These are phyloP conservation scores for Chenopodium berlandieri DNA, from an alignment of 148 eudicot genomes.

Conservation along the genomic window DNA sequence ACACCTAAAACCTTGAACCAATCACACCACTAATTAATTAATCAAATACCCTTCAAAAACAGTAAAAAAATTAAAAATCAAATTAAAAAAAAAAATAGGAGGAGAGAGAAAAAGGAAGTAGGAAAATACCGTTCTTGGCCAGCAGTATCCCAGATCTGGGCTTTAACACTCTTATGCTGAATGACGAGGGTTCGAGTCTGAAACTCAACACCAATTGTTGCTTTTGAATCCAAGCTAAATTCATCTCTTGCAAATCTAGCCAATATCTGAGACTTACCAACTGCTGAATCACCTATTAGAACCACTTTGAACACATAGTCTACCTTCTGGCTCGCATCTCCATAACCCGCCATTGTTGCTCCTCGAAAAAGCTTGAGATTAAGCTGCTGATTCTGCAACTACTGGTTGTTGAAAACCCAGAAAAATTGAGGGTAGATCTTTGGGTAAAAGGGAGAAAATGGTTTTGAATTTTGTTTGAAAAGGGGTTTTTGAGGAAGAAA, in stretches of 20 bases:
- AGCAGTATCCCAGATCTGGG: conserved; percentile 96
- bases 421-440: conserved; percentile 16
- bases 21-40: neutral
- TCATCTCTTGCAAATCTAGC: conserved; percentile 72
- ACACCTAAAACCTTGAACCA: neutral
- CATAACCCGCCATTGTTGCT: conserved; percentile 44
- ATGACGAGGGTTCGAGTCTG: conserved; percentile 71
- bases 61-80: no score
- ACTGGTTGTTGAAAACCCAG: neutral
- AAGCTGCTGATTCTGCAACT: neutral
- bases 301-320: conserved; percentile 80
- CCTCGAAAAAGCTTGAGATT: neutral
- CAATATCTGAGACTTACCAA: conserved; percentile 72
- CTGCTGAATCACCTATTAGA: conserved; percentile 72
- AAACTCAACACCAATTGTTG: conserved; percentile 79
- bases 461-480: no score
- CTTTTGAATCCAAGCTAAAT: conserved; percentile 78
- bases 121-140: conserved; percentile 66
- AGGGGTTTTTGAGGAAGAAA: no score
- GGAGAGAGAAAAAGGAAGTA: neutral
- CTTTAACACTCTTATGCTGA: conserved; percentile 65
- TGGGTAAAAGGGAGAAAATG: no score
- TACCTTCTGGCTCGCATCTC: conserved; percentile 53
- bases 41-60: neutral
- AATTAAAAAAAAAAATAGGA: neutral